phyloP scores from a whole-genome alignment of 805 yeast species.

The Metschnikowia chrysomelidarum region DNA sequence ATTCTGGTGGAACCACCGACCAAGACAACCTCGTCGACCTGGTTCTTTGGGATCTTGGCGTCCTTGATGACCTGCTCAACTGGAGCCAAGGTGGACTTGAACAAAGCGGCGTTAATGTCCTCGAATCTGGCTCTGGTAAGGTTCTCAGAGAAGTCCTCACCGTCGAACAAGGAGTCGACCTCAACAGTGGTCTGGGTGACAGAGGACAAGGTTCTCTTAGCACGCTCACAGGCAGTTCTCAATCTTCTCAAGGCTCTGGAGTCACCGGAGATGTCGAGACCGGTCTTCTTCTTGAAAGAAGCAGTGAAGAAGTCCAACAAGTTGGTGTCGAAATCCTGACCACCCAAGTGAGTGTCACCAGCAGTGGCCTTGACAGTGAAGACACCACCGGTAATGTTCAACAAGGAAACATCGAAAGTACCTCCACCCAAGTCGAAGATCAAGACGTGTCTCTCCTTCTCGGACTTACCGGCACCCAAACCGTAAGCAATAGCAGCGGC shows the following conservation, averaged over 20 bases:
- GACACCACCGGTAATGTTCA: constrained; percentile 93
- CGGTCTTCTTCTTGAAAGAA: constrained; percentile 48
- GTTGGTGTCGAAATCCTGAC: constrained; percentile 53
- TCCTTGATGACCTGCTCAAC: constrained; percentile 95
- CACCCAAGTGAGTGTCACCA: constrained; percentile 53
- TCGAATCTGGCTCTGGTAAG: constrained; percentile 97
- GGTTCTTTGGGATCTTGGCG: constrained; percentile 82
- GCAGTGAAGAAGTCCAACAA: constrained; percentile 47
- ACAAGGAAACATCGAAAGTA: constrained; percentile 92
- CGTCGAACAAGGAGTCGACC: constrained; percentile 92
- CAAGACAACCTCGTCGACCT: constrained; percentile 89
- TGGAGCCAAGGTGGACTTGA: constrained; percentile 93
- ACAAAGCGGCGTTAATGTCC: constrained; percentile 88
- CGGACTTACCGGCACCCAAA: constrained; percentile 30
- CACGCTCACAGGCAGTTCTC: constrained; percentile 97
- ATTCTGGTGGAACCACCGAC: constrained; percentile 99
- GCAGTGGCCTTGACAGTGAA: constrained; percentile 92
- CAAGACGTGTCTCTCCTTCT: constrained; percentile 64
- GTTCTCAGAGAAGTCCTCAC: constrained; percentile 93
- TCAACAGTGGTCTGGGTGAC: constrained; percentile 96
- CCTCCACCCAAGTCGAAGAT: constrained; percentile 98
- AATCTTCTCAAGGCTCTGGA: constrained; percentile 63
- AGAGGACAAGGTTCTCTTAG: constrained; percentile 92
- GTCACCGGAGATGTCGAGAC: constrained; percentile 45
- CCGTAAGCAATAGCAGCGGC: constrained; percentile 45